Conservation (phyloP, 2,329 filamentous ascomycete genomes). For the Clonostachys byssicola region DNA sequence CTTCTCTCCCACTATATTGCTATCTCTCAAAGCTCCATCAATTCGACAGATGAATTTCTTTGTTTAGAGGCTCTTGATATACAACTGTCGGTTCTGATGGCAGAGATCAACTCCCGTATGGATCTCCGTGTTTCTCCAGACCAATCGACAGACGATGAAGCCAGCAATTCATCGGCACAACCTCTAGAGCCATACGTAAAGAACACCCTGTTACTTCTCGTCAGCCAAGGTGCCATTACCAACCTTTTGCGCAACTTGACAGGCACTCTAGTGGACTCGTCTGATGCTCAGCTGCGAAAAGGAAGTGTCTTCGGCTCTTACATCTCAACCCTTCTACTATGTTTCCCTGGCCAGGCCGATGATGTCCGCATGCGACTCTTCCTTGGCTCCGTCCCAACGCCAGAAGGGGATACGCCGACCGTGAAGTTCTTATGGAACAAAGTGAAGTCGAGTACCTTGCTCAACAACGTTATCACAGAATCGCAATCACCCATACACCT, state of each 20-base stretch:
- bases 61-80: conserved; percentile 49
- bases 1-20: conserved; percentile 65
- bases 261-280: conserved; percentile 19
- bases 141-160: conserved; percentile 5
- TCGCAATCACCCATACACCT: conserved; percentile 18
- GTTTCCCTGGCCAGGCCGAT: conserved; percentile 77
- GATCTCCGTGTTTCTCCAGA: conserved; percentile 10
- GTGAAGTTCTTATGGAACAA: conserved; percentile 75
- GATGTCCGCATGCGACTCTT: conserved; percentile 96
- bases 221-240: conserved; percentile 72
- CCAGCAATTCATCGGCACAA: conserved; percentile 9
- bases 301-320: conserved; percentile 77
- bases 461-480: conserved; percentile 19
- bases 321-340: conserved; percentile 77
- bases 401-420: conserved; percentile 51
- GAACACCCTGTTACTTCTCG: conserved; percentile 63
- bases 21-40: conserved; percentile 36
- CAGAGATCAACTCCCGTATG: conserved; percentile 44
- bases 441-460: conserved; percentile 38
- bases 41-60: conserved; percentile 25
- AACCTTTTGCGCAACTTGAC: conserved; percentile 26
- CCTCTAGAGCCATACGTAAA: conserved; percentile 54
- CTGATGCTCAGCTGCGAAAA: conserved; percentile 19
- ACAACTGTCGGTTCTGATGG: conserved; percentile 46
- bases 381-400: conserved; percentile 37